Evolutionary conservation across 2,329 filamentous ascomycete species (phyloP), one percentile per base, ranked within the genome.

Genomic region (Aspergillus aculeatinus): DNA sequence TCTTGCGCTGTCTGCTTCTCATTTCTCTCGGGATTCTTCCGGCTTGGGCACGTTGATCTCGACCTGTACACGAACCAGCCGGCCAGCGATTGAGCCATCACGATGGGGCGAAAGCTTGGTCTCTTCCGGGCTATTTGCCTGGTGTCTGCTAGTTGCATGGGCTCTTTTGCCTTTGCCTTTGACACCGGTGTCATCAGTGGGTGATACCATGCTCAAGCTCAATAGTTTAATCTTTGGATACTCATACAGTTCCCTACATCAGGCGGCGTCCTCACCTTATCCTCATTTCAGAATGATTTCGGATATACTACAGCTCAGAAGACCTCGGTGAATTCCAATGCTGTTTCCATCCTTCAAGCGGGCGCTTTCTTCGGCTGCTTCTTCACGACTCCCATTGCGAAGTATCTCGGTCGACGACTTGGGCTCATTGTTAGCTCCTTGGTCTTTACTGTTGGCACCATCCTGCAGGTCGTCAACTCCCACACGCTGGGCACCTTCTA

Each of bases 321-420:
- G 55, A 80, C 78, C 1, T 73, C 70, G 3, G 70, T 79, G 62
- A 80, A 78, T 60, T 80, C 80, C 4, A 79, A 82, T 52, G 77
- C 79, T 39, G 79, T 82, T 21, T 77, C 77, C 0, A 76, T 83
- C 4, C 78, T 83, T 7, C 80, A 82, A 56, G 78, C 79, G 1
- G 81, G 81, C 23, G 80, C 80, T 42, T 84, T 84, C 65, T 79
- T 82, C 57, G 80, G 80, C 49, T 81, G 80, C 59, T 79, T 83
- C 58, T 65, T 76, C 56, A 79, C 81, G 54, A 80, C 77, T 58
- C 79, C 80, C 0, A 59, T 83, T 21, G 80, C 78, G 6, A 74
- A 79, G 31, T 70, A 70, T 25, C 72, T 77, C 33, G 82, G 81
- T 10, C 77, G 82, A 31, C 76, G 76, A 50, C 72, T 68, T 54